Evolutionary conservation across 352 stramenopile species (phyloP).

Genomic region (Phytopythium oedochilum): DNA sequence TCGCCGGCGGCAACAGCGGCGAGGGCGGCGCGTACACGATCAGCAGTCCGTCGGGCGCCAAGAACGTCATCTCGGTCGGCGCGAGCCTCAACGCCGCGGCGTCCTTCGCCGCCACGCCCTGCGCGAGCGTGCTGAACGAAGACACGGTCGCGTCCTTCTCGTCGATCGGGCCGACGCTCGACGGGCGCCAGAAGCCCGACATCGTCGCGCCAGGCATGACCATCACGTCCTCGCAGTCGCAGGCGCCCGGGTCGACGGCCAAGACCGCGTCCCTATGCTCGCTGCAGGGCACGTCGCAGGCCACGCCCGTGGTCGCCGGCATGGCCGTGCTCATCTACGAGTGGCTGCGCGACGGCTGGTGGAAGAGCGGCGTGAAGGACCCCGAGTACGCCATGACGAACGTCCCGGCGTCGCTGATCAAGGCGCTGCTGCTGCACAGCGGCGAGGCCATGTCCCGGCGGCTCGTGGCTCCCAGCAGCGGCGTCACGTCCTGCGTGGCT

Average conservation of each 20-base stretch:
- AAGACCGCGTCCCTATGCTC: conserved; percentile 60
- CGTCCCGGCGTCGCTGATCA: conserved; percentile 69
- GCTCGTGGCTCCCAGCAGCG: conserved; percentile 30
- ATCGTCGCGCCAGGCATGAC: conserved; percentile 84
- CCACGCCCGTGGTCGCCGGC: conserved; percentile 75
- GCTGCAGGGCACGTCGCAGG: conserved; percentile 81
- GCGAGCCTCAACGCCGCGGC: conserved; percentile 64
- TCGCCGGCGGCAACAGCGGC: conserved; percentile 88
- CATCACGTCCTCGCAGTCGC: conserved; percentile 67
- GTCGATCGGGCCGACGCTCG: conserved; percentile 69
- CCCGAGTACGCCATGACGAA: conserved; percentile 45
- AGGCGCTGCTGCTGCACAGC: conserved; percentile 80
- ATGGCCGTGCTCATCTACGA: conserved; percentile 80
- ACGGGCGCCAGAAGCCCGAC: conserved; percentile 86
- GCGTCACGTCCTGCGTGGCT: conserved; percentile 40
- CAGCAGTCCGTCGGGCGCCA: conserved; percentile 72
- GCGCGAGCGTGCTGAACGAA: conserved; percentile 59
- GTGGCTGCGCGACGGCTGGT: conserved; percentile 85
- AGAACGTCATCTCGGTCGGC: conserved; percentile 83
- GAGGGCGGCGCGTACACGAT: conserved; percentile 63
- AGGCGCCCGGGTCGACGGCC: conserved; percentile 41
- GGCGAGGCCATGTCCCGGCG: conserved; percentile 45
- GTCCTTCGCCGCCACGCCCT: conserved; percentile 42
- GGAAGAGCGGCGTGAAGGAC: conserved; percentile 60
- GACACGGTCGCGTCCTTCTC: conserved; percentile 81